Percentiles rank a stretch among this genome's conserved stretches.
These are phyloP conservation scores for Alliaria petiolata DNA, from an alignment of 345 rosid species.

Conservation along the genomic window DNA sequence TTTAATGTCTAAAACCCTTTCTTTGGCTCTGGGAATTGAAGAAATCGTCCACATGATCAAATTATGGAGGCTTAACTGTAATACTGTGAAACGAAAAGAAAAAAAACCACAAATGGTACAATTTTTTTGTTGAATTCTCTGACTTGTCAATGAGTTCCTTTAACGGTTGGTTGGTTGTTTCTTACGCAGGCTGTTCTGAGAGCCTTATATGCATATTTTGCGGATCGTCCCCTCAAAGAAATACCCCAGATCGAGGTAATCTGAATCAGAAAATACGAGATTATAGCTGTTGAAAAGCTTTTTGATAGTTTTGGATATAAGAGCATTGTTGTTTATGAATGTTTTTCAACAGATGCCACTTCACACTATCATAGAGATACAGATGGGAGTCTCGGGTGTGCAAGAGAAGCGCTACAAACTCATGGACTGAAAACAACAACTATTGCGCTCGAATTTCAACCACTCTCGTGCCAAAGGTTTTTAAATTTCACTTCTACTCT, in stretches of 20 bases:
- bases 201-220: slow-evolving; percentile 98
- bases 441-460: neutral
- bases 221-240: slow-evolving; percentile 95
- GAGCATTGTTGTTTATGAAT: neutral
- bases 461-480: neutral
- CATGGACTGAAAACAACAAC: slow-evolving; percentile 61
- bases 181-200: slow-evolving; percentile 80
- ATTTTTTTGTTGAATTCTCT: neutral
- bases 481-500: neutral
- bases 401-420: slow-evolving; percentile 98
- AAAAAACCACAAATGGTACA: neutral
- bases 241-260: slow-evolving; percentile 96
- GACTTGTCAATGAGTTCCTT: neutral
- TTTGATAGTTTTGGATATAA: neutral
- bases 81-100: neutral
- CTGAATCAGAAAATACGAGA: neutral
- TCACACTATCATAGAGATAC: slow-evolving; percentile 98
- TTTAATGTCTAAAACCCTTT: neutral
- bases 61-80: neutral
- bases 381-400: slow-evolving; percentile 98
- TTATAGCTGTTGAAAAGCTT: neutral
- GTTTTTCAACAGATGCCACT: slow-evolving; percentile 77
- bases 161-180: neutral
- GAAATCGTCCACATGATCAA: neutral
- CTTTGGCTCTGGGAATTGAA: neutral